These are phyloP conservation scores for Curvularia sp. DNA, from an alignment of 2,329 filamentous ascomycete species.

Conservation along the genomic window DNA sequence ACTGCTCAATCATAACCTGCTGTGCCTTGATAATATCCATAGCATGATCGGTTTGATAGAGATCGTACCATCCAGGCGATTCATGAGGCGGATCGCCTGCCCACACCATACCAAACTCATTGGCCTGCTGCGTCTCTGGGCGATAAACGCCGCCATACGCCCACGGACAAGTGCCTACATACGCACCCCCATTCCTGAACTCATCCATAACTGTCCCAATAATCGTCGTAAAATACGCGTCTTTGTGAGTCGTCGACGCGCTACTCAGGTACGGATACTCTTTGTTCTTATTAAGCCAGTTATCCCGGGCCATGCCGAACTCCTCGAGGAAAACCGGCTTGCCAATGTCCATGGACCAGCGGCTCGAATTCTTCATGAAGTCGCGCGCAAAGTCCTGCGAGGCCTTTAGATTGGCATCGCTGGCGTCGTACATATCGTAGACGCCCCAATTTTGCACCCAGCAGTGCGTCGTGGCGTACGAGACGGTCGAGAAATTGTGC, in stretches of 20 bases:
- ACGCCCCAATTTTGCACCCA: conserved; percentile 53
- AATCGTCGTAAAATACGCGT: conserved; percentile 49
- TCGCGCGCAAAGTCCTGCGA: conserved; percentile 47
- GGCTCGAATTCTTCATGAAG: conserved; percentile 46
- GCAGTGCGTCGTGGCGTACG: conserved; percentile 51
- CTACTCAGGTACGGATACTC: conserved; percentile 49
- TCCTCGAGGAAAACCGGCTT: conserved; percentile 52
- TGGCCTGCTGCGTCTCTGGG: conserved; percentile 48
- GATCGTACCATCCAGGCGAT: conserved; percentile 50
- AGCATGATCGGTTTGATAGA: conserved; percentile 50
- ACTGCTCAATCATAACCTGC: conserved; percentile 39
- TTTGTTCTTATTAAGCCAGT: conserved; percentile 48
- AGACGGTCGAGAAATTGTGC: conserved; percentile 47
- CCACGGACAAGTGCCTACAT: conserved; percentile 50
- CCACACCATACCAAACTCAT: conserved; percentile 52
- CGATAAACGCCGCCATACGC: conserved; percentile 51
- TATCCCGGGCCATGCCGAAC: conserved; percentile 52
- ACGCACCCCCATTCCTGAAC: conserved; percentile 46
- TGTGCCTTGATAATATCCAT: conserved; percentile 49
- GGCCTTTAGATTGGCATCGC: conserved; percentile 37
- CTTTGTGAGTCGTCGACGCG: conserved; percentile 48
- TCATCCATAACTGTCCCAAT: conserved; percentile 47
- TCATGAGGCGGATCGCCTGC: conserved; percentile 52
- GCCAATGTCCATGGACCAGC: conserved; percentile 47
- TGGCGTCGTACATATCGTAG: conserved; percentile 50